A percentile compares a stretch with the other conserved stretches of the same genome.
These are phyloP conservation scores for Nematocida ausubeli DNA, from an alignment of 371 early-diverging fungal species.

Conservation along the genomic window DNA sequence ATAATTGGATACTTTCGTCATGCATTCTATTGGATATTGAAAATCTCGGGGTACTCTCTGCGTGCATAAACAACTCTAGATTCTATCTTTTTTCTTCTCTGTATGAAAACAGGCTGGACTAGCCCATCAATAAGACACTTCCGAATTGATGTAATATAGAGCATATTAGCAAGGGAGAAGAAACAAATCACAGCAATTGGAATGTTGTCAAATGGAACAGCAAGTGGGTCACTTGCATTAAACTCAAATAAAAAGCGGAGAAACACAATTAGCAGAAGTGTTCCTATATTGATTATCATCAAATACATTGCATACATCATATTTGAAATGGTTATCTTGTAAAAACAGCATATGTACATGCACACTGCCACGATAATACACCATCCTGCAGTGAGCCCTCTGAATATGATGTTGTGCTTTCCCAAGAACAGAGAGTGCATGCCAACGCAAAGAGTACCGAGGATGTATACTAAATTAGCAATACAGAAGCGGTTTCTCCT, in stretches of 20 bases:
- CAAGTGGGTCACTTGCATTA: slow-evolving; percentile 6
- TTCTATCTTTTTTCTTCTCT: slow-evolving; percentile 47
- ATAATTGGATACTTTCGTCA: slow-evolving; percentile 7
- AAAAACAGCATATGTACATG: not conserved
- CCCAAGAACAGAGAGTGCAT: not conserved
- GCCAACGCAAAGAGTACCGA: not conserved
- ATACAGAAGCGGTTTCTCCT: not conserved
- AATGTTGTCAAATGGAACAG: slow-evolving; percentile 6
- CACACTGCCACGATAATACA: not conserved
- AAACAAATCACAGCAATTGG: not conserved
- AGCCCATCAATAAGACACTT: slow-evolving; percentile 40
- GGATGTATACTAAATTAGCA: not conserved
- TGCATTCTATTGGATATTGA: slow-evolving; percentile 16
- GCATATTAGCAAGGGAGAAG: slow-evolving; percentile 4
- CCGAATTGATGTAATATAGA: slow-evolving; percentile 28
- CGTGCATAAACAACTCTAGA: slow-evolving; percentile 14
- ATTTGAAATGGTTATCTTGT: not conserved
- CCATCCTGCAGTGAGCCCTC: not conserved
- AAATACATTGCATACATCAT: slow-evolving; percentile 38
- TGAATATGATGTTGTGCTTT: not conserved
- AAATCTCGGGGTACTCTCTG: slow-evolving; percentile 52
- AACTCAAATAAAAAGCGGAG: slow-evolving; percentile 30
- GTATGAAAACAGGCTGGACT: slow-evolving; percentile 17
- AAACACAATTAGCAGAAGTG: not conserved
- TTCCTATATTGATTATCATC: not conserved